phyloP scores from a whole-genome alignment of 345 rosid genomes.

The Sisymbrium altissimum region DNA sequence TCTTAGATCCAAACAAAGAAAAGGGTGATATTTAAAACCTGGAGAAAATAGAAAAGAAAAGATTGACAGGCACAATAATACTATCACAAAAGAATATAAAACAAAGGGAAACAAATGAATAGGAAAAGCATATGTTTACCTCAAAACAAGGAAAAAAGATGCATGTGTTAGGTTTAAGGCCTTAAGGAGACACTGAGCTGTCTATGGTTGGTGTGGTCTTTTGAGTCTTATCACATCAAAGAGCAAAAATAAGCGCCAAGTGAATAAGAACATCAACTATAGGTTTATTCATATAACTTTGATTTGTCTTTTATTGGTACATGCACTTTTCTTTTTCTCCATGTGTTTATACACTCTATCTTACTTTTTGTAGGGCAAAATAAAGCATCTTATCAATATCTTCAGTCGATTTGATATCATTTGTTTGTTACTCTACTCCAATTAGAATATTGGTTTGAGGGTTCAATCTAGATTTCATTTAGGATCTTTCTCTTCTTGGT shows the following conservation, averaged over 20 bases:
- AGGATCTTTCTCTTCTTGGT: background rate
- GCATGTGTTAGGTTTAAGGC: conserved; percentile 34
- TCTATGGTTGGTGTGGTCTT: conserved; percentile 27
- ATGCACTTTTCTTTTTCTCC: conserved; percentile 17
- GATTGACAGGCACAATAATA: background rate
- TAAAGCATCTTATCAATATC: conserved; percentile 4
- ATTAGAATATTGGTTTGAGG: background rate
- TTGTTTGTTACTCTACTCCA: conserved; percentile 4
- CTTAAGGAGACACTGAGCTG: conserved; percentile 33
- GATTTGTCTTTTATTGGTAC: conserved; percentile 22
- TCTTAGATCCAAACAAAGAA: background rate
- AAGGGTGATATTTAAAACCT: background rate
- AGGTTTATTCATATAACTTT: conserved; percentile 13
- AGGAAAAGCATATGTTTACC: conserved; percentile 9
- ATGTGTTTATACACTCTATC: conserved; percentile 22
- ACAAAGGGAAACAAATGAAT: conserved; percentile 18
- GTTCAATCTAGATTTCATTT: background rate
- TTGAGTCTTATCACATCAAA: conserved; percentile 25
- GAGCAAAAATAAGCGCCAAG: conserved; percentile 22
- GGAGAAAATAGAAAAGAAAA: background rate
- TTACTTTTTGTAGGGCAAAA: conserved; percentile 10
- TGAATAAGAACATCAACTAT: conserved; percentile 23
- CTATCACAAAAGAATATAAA: background rate
- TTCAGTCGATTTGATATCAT: background rate
- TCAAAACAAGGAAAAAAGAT: conserved; percentile 16